Evolutionary conservation across 108 stramenopile genomes (phyloP), one percentile per base, ranked within the genome.

Genomic region (Discostella stelligeroides): DNA sequence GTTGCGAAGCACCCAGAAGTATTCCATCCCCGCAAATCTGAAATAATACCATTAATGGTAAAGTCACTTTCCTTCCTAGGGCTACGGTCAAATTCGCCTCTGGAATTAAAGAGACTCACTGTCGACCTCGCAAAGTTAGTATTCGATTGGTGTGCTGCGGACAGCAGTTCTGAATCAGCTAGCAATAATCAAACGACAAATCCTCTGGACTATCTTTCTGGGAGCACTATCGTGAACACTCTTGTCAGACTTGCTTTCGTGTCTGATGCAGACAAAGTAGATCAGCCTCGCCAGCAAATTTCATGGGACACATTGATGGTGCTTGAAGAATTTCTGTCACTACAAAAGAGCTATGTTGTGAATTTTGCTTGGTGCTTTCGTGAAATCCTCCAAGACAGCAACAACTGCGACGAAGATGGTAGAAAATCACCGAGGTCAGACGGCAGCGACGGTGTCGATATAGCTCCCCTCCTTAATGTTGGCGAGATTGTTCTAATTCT

Each of bases 11-110:
- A 96, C 68, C 83, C 86, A 1, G 48, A 70, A 7, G 63, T 94
- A 27, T 98, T 95, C 70, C 71, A 49, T 48, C 40, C 68, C n/a
- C 72, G 84, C 69, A 76, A 89, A 47, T 58, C 40, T 34, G 76
- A 82, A 30, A 86, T 99, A 66, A 75, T 92, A 7, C 81, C 87
- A 12, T 89, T 91, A 39, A 89, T 99, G 86, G 84, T 97, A 9
- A 84, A 88, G 42, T 88, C 91, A 5, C 78, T 98, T 37, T 88
- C 75, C 47, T 76, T 81, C 17, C 71, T 97, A 10, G 95, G 94
- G 17, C 81, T 95, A 14, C 91, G 87, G n/a, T 87, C 84, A 1
- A 90, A 84, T 63, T 64, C 79, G 20, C 72, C 83, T 42, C 30
- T 83, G 5, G 94, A 97, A 60, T 85, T 87, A 60, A 70, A 90